These are phyloP conservation scores for Meyerozyma guilliermondii DNA, from an alignment of 1,139 yeast species.

Conservation along the genomic window DNA sequence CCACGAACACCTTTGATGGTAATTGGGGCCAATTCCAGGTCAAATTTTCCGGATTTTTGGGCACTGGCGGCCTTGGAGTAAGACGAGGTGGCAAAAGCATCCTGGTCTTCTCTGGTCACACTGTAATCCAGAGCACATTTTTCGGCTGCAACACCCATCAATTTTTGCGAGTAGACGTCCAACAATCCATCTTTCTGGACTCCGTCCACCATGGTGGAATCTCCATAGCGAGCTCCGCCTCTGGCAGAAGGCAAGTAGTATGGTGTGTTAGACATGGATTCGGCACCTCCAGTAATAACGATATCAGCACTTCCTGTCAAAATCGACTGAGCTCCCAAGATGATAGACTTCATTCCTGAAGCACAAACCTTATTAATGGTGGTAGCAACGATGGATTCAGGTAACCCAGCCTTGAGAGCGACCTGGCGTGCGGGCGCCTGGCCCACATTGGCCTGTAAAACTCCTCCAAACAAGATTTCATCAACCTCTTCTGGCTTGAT, in stretches of 20 bases:
- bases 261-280: constrained; percentile 94
- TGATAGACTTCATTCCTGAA: constrained; percentile 88
- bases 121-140: constrained; percentile 78
- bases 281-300: constrained; percentile 96
- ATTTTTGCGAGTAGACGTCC: constrained; percentile 79
- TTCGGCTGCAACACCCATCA: constrained; percentile 97
- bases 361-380: constrained; percentile 97
- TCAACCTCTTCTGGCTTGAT: constrained; percentile 76
- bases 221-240: constrained; percentile 54
- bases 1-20: constrained; percentile 88
- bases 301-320: constrained; percentile 86
- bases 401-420: constrained; percentile 83
- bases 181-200: constrained; percentile 85
- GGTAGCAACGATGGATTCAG: constrained; percentile 74
- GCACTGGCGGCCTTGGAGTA: constrained; percentile 81
- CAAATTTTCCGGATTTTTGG: constrained; percentile 72
- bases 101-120: constrained; percentile 67
- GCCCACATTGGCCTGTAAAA: constrained; percentile 87
- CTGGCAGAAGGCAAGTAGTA: constrained; percentile 87
- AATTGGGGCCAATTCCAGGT: constrained; percentile 75
- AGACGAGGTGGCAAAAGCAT: constrained; percentile 61
- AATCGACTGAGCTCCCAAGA: constrained; percentile 86
- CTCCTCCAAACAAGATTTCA: constrained; percentile 91
- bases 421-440: constrained; percentile 99
- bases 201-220: constrained; percentile 74